phyloP scores from a whole-genome alignment of 139 green algal genomes.

The Desmodesmus armatus region DNA sequence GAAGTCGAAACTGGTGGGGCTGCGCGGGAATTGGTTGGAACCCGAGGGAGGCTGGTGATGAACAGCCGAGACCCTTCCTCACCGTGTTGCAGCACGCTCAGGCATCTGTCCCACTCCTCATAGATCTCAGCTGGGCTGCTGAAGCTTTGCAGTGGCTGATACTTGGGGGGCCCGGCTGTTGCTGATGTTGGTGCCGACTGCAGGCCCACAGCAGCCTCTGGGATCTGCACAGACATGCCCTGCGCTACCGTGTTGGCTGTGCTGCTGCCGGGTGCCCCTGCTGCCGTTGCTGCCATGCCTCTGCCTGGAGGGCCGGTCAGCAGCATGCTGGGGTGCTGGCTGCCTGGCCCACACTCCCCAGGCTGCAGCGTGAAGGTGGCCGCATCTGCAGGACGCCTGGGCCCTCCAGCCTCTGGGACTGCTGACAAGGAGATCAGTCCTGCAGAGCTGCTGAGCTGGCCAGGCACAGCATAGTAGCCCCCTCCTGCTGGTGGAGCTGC shows the following conservation, averaged over 20 bases:
- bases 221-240: no score
- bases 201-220: no score
- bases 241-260: neutral
- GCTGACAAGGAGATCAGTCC: neutral
- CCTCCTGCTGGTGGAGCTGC: neutral
- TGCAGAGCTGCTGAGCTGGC: neutral
- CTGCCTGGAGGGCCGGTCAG: neutral
- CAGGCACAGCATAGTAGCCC: no score
- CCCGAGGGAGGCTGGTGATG: no score
- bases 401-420: no score
- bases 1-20: no score
- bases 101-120: slow-evolving; percentile 40
- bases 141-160: slow-evolving; percentile 35
- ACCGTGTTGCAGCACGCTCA: slow-evolving; percentile 21
- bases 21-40: no score
- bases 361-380: no score
- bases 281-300: neutral
- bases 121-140: slow-evolving; percentile 14
- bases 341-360: no score
- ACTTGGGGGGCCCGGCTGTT: neutral
- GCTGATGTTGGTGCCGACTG: no score
- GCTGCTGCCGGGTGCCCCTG: neutral
- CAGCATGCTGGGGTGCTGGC: no score
- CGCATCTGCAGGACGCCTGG: neutral
- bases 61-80: no score